Conservation (phyloP, 176 grass and related monocot species). For the Sorghum bicolor region Sorghum_bicolor_NCBIv3 NC_012876.2:62067501-62068000, state of each 20-base stretch:
- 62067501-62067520: background rate
- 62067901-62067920: constrained; percentile 54
- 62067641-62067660: no score
- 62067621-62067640: background rate
- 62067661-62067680: constrained; percentile 53
- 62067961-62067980: constrained; percentile 81
- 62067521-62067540: constrained; percentile 30
- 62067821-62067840: constrained; percentile 51
- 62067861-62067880: constrained; percentile 82
- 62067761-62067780: constrained; percentile 53
- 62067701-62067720: background rate
- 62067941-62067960: constrained; percentile 50
- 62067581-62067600: background rate
- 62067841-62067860: constrained; percentile 85
- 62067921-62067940: constrained; percentile 75
- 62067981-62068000: constrained; percentile 71
- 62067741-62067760: constrained; percentile 93
- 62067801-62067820: constrained; percentile 60
- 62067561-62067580: constrained; percentile 15
- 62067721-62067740: constrained; percentile 65
- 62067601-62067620: background rate
- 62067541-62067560: constrained; percentile 37
- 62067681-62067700: constrained; percentile 32
- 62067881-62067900: constrained; percentile 57
- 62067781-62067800: constrained; percentile 85